These are phyloP conservation scores for Macrolepiota albuminosa DNA, from an alignment of 768 basidiomycete genomes.

Conservation along the genomic window DNA sequence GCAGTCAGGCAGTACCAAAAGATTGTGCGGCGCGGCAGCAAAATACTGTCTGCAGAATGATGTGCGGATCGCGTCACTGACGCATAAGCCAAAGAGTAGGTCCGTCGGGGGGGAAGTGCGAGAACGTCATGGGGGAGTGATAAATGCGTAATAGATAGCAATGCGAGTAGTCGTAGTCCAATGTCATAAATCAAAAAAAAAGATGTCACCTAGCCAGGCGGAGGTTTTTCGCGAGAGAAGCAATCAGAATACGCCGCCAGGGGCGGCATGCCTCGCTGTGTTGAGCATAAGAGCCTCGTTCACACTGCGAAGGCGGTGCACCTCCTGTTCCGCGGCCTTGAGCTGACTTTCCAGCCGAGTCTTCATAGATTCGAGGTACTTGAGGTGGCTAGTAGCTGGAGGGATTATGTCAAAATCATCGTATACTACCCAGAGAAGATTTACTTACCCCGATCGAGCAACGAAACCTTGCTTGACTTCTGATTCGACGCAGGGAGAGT, in stretches of 20 bases:
- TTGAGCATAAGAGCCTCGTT: conserved; percentile 89
- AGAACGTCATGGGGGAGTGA: conserved; percentile 28
- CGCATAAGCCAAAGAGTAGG: conserved; percentile 35
- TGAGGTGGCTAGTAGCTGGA: conserved; percentile 78
- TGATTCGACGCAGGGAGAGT: conserved; percentile 87
- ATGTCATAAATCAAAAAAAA: conserved; percentile 53
- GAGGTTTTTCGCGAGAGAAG: conserved; percentile 24
- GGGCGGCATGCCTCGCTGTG: conserved; percentile 63
- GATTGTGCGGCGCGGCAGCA: conserved; percentile 57
- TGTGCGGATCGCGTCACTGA: conserved; percentile 28
- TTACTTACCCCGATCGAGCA: conserved; percentile 75
- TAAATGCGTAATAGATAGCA: conserved; percentile 42
- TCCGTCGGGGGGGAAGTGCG: conserved; percentile 21
- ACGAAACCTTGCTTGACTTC: conserved; percentile 88
- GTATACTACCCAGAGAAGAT: conserved; percentile 1
- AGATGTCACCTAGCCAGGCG: conserved; percentile 53
- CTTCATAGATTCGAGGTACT: conserved; percentile 79
- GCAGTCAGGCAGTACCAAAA: conserved; percentile 18
- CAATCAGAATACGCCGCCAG: conserved; percentile 28
- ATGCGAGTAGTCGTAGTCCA: conserved; percentile 32
- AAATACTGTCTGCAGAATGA: conserved; percentile 29
- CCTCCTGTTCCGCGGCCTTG: conserved; percentile 75
- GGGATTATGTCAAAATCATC: conserved; percentile 11
- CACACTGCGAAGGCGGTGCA: conserved; percentile 74
- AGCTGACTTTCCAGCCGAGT: conserved; percentile 71